Conservation (phyloP, 306 rosid genomes). For the Cicer yamashitae region DNA sequence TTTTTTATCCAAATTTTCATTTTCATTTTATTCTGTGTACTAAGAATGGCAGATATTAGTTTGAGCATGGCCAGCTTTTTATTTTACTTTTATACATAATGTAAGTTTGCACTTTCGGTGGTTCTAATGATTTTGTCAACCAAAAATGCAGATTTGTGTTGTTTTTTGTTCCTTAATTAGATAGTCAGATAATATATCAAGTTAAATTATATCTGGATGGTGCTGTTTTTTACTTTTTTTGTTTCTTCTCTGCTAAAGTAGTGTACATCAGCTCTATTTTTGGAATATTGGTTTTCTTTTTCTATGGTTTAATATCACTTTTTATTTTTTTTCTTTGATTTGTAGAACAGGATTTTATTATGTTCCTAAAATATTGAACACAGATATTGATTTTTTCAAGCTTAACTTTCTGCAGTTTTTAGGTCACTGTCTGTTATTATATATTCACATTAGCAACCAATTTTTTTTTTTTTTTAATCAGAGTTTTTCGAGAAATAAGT, state of each 20-base stretch:
- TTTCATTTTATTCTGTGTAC: slow-evolving; percentile 9
- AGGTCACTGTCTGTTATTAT: too few relatives aligned
- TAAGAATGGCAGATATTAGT: slow-evolving; percentile 7
- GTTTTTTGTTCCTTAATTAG: background rate
- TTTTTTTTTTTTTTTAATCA: too few relatives aligned
- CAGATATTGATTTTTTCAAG: too few relatives aligned
- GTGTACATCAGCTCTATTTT: background rate
- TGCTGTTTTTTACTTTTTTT: background rate
- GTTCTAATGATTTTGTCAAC: background rate
- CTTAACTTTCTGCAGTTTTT: too few relatives aligned
- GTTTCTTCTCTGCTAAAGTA: background rate
- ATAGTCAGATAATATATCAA: background rate
- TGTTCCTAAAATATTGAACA: too few relatives aligned
- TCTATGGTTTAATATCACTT: background rate
- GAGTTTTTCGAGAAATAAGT: too few relatives aligned
- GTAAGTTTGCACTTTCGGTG: slow-evolving; percentile 11
- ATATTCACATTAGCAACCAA: background rate
- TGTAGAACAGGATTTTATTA: background rate
- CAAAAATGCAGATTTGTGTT: background rate
- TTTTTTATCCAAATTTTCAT: slow-evolving; percentile 1
- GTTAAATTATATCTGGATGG: background rate
- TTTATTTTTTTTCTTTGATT: background rate
- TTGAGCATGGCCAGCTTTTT: slow-evolving; percentile 27
- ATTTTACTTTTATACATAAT: slow-evolving; percentile 4
- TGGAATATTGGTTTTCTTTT: background rate